phyloP scores from a whole-genome alignment of 257 asterid species.

The Nicotiana paniculata region DNA sequence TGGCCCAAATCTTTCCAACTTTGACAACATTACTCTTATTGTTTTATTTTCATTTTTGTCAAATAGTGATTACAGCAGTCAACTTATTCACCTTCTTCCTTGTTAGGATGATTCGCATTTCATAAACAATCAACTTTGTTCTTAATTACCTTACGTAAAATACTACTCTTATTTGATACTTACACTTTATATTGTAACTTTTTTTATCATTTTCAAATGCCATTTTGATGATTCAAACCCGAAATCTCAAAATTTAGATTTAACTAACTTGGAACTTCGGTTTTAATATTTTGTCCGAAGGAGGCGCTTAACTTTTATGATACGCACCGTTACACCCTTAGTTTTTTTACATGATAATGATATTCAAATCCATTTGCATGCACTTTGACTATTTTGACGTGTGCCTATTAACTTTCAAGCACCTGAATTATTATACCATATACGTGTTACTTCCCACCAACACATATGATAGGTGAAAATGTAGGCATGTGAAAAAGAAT shows the following conservation, averaged over 20 bases:
- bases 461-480: too few relatives aligned
- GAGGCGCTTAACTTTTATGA: not conserved
- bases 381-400: too few relatives aligned
- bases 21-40: not conserved
- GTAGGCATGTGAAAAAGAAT: too few relatives aligned
- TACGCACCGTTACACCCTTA: too few relatives aligned
- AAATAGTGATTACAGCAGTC: not conserved
- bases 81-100: not conserved
- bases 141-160: too few relatives aligned
- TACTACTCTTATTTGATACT: too few relatives aligned
- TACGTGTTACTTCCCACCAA: too few relatives aligned
- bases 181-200: too few relatives aligned
- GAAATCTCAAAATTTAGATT: not conserved
- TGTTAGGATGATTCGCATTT: not conserved
- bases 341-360: too few relatives aligned
- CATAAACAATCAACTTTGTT: not conserved
- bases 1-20: not conserved
- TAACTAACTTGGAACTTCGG: not conserved
- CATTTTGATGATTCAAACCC: too few relatives aligned
- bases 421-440: rapidly evolving
- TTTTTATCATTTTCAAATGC: not conserved
- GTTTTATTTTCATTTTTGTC: not conserved
- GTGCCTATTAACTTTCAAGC: too few relatives aligned
- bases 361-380: too few relatives aligned
- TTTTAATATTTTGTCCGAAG: not conserved